Evolutionary conservation across 2,329 filamentous ascomycete species (phyloP).

Genomic region (Moelleriella libera): DNA sequence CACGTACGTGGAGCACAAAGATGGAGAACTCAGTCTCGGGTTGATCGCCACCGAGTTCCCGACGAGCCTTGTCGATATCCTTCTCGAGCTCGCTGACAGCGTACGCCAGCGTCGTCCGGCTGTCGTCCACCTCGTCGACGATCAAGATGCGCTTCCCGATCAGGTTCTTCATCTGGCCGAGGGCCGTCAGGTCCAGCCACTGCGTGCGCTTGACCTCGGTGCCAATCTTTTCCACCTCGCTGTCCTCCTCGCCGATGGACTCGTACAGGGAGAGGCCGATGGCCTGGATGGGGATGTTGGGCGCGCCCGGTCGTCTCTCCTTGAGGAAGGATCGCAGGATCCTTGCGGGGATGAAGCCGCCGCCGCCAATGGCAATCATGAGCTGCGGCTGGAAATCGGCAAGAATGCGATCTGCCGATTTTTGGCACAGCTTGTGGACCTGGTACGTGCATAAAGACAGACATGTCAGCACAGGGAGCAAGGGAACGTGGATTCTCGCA

Average conservation of each 20-base stretch:
- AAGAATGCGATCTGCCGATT: constrained; percentile 68
- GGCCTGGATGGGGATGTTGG: constrained; percentile 98
- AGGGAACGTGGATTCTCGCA: too few relatives aligned
- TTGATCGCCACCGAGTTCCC: constrained; percentile 50
- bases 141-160: constrained; percentile 87
- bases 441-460: constrained; percentile 18
- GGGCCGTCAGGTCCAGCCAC: constrained; percentile 83
- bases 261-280: constrained; percentile 98
- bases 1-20: constrained; percentile 81
- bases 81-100: constrained; percentile 87
- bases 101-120: constrained; percentile 85
- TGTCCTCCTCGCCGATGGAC: constrained; percentile 43
- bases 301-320: constrained; percentile 49
- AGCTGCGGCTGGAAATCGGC: constrained; percentile 81
- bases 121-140: constrained; percentile 93
- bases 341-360: constrained; percentile 90
- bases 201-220: constrained; percentile 95
- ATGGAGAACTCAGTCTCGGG: constrained; percentile 77
- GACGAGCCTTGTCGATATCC: constrained; percentile 72
- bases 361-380: constrained; percentile 96
- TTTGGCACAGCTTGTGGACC: constrained; percentile 96
- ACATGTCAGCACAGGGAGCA: neutral
- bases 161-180: constrained; percentile 73
- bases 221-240: constrained; percentile 56
- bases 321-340: constrained; percentile 98